These are phyloP conservation scores for Podospora appendiculata DNA, from an alignment of 495 filamentous ascomycete genomes.

Conservation along the genomic window DNA sequence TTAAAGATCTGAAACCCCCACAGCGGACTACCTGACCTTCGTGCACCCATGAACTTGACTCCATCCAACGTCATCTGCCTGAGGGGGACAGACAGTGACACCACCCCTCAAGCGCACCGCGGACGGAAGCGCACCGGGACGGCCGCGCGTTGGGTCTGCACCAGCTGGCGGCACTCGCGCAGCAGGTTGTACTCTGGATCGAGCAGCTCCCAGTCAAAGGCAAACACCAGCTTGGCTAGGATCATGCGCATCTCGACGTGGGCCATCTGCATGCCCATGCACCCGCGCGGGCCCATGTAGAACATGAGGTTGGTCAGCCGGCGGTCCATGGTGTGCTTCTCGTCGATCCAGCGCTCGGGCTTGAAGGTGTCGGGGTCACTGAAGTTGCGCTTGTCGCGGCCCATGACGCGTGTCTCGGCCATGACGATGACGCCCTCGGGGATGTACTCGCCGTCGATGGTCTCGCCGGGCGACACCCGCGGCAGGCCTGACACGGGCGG, in stretches of 20 bases:
- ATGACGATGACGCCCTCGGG: slow-evolving; percentile 22
- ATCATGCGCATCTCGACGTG: slow-evolving; percentile 43
- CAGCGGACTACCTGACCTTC: no score
- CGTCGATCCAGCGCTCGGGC: slow-evolving; percentile 41
- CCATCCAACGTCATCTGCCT: no score
- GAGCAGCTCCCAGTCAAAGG: slow-evolving; percentile 35
- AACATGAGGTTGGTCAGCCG: slow-evolving; percentile 44
- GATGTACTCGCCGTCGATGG: slow-evolving; percentile 20
- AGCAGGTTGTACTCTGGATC: not conserved
- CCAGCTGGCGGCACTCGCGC: not conserved
- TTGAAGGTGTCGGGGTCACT: slow-evolving; percentile 12
- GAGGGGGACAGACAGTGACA: no score
- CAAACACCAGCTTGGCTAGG: slow-evolving; percentile 40
- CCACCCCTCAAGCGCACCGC: not conserved
- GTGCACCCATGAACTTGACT: no score
- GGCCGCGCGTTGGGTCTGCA: not conserved
- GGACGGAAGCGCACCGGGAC: not conserved
- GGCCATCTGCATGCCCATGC: slow-evolving; percentile 46
- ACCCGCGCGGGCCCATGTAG: slow-evolving; percentile 44
- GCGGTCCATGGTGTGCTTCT: slow-evolving; percentile 28
- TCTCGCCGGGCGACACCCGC: slow-evolving; percentile 19
- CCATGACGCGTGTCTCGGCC: slow-evolving; percentile 18
- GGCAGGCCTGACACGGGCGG: slow-evolving; percentile 23
- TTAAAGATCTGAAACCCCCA: no score
- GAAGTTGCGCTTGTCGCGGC: slow-evolving; percentile 9